phyloP scores from a whole-genome alignment of 192 early-diverging fungal genomes.

The Podila epigama region DNA sequence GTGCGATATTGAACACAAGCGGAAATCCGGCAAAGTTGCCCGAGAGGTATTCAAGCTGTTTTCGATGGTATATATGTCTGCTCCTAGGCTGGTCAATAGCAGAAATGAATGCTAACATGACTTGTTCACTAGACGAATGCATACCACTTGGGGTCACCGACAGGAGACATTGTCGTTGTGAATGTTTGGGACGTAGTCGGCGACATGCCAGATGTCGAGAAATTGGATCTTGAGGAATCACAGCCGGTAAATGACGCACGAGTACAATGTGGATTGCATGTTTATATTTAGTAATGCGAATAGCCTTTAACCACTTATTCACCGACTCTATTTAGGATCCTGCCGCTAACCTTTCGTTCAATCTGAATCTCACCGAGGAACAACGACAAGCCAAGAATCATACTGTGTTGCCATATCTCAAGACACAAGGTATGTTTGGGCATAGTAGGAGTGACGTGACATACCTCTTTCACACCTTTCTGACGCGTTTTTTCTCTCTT shows the following conservation, averaged over 20 bases:
- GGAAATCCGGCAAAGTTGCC: conserved; percentile 51
- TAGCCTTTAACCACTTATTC: neutral
- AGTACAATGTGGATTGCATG: no score
- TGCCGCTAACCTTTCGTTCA: conserved; percentile 85
- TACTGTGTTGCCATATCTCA: conserved; percentile 83
- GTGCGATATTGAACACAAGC: conserved; percentile 49
- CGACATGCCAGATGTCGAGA: conserved; percentile 41
- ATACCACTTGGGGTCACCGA: conserved; percentile 35
- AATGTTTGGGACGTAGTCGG: conserved; percentile 37
- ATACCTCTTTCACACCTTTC: neutral
- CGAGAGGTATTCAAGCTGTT: conserved; percentile 44
- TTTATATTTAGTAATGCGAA: no score
- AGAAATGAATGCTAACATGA: neutral
- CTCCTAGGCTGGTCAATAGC: no score
- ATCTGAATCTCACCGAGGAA: conserved; percentile 82
- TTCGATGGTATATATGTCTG: no score
- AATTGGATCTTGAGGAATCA: conserved; percentile 31
- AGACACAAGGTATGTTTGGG: conserved; percentile 57
- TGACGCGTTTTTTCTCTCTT: neutral
- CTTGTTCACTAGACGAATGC: conserved; percentile 25
- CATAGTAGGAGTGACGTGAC: neutral
- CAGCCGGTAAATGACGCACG: conserved; percentile 25
- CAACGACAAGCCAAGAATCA: conserved; percentile 77
- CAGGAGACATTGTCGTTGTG: conserved; percentile 23
- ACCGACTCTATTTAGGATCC: conserved; percentile 57